Conservation (phyloP, 257 asterid genomes). For the Ilex aquifolium region DNA sequence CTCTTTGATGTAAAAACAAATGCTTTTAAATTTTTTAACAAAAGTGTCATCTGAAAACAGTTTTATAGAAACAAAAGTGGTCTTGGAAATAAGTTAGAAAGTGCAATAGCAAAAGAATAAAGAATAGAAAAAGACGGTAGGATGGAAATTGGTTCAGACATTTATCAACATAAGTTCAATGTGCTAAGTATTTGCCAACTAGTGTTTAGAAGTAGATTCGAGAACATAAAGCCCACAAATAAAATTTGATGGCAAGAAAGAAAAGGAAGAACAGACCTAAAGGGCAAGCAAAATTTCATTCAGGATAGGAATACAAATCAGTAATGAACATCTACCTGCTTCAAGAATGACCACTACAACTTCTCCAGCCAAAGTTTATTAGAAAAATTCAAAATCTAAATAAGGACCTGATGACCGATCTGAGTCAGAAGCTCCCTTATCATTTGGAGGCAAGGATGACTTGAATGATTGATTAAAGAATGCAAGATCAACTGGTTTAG, state of each 20-base stretch:
- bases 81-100: too few relatives aligned
- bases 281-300: slow-evolving; percentile 17
- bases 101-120: too few relatives aligned
- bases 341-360: slow-evolving; percentile 16
- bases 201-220: too few relatives aligned
- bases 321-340: slow-evolving; percentile 14
- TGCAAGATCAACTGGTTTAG: slow-evolving; percentile 58
- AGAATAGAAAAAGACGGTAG: too few relatives aligned
- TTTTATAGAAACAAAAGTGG: too few relatives aligned
- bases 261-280: slow-evolving; percentile 4
- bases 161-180: too few relatives aligned
- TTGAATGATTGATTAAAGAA: slow-evolving; percentile 35
- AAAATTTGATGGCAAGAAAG: not conserved
- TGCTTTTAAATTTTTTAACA: not conserved
- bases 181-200: too few relatives aligned
- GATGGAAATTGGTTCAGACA: too few relatives aligned
- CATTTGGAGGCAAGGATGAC: slow-evolving; percentile 35
- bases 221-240: too few relatives aligned
- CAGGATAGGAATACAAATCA: slow-evolving; percentile 18
- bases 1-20: too few relatives aligned
- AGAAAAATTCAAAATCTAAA: slow-evolving; percentile 86
- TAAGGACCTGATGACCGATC: slow-evolving; percentile 72
- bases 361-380: slow-evolving; percentile 15
- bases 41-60: not conserved
- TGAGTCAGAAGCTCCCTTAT: slow-evolving; percentile 46